phyloP scores from a whole-genome alignment of 2,329 filamentous ascomycete genomes.

The Alternaria solani region DNA sequence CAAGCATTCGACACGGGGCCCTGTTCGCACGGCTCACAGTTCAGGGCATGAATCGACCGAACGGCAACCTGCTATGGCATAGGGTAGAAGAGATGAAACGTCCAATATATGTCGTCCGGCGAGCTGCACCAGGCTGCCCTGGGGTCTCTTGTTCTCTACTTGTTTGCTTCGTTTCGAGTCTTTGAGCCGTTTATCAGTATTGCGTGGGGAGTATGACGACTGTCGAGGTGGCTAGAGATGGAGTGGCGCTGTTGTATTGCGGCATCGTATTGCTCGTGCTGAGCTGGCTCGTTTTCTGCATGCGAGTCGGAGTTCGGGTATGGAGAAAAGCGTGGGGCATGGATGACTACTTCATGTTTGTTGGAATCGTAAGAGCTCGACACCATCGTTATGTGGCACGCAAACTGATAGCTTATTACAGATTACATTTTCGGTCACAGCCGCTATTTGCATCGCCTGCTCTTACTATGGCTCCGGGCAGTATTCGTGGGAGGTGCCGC shows the following conservation, averaged over 20 bases:
- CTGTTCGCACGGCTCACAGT: background rate
- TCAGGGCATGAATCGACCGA: background rate
- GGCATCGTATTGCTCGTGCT: slow-evolving; percentile 26
- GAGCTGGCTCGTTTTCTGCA: slow-evolving; percentile 28
- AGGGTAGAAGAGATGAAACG: slow-evolving; percentile 1
- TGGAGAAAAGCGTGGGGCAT: slow-evolving; percentile 26
- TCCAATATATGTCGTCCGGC: background rate
- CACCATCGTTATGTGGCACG: background rate
- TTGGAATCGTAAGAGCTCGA: slow-evolving; percentile 24
- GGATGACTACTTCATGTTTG: slow-evolving; percentile 29
- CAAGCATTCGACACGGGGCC: background rate
- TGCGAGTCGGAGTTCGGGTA: slow-evolving; percentile 27
- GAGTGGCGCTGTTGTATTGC: slow-evolving; percentile 27
- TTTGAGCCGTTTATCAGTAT: background rate
- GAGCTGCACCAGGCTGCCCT: background rate
- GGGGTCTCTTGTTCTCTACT: background rate
- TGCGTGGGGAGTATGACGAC: slow-evolving; percentile 19
- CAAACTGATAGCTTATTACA: slow-evolving; percentile 7
- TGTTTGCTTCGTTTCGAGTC: background rate
- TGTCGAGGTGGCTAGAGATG: slow-evolving; percentile 26
- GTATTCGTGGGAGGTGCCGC: slow-evolving; percentile 17
- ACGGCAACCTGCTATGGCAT: background rate
- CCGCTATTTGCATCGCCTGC: slow-evolving; percentile 28
- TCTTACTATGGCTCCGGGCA: slow-evolving; percentile 31
- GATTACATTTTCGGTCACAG: slow-evolving; percentile 29